Base-by-base conservation (phyloP, 179 eudicot genomes). In the Beta lomatogona region DNA sequence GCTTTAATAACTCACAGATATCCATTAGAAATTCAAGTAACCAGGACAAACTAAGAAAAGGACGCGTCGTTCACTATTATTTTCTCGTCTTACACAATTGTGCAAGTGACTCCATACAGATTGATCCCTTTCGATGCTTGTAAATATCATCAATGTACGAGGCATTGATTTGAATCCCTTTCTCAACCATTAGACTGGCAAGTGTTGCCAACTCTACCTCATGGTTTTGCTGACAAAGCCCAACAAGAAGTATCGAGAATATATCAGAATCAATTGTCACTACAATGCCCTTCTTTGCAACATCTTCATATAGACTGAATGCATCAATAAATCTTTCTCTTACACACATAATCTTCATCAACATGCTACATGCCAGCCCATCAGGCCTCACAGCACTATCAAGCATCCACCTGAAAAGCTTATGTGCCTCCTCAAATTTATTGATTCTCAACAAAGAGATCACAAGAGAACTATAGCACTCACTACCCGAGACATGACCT, bases 401-500 rank as follows among this genome's bases (percentile, higher is more conserved):
- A 55, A 92, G 55, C 97, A 92, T 92, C 89, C 80, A 88, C 85
- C 73, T 83, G 54, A 92, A 92, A 63, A 92, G 80, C 85, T 91
- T 87, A 78, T 92, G 91, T 9, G 91, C 93, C 82, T 90, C 94
- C 77, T 79, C 85, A 8, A 88, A 12, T 58, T 87, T 86, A 70
- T 84, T 81, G 57, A 84, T 79, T 84, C 91, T 81, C 73, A 84
- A 76, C 60, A 95, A 78, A 28, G 90, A 81, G 28, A 88, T 67
- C 59, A 92, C 90, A 78, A 93, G 90, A 65, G 90, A 85, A 67
- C 90, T 91, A 83, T 93, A 89, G 69, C 94, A 91, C 75, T 90
- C 89, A n/a, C 85, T 82, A 19, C 41, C 41, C 0, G 84, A 78
- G 21, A 88, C 87, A 82, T 82, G 77, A 73, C 87, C 88, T 76